Evolutionary conservation across 2,329 filamentous ascomycete species (phyloP), one percentile per base, ranked within the genome.

Genomic region (Cladosporium phlei): DNA sequence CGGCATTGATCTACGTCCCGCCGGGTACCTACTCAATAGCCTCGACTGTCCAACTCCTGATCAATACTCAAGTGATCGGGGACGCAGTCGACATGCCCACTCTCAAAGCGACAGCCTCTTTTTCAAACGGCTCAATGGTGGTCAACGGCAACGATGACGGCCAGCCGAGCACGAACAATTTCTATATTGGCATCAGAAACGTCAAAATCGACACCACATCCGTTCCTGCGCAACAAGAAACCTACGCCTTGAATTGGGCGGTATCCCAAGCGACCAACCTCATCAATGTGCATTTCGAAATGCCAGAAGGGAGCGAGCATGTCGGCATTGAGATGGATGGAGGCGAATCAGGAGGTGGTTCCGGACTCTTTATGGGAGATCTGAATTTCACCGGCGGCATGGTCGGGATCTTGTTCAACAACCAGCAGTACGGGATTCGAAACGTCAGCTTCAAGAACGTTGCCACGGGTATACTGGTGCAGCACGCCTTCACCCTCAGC

Each of bases 21-120:
- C 38, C 51, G 5, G 59, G 59, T 10, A 57, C 51, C 3, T 61
- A 61, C 40, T 61, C 86, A 14, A 82, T 96, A 56, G 88, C 82
- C 59, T 77, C 75, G 58, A 86, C 90, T 17, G 79, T 96, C 53
- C 69, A 89, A 37, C 83, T 88, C 60, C 85, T 84, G 66, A 95
- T 96, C 74, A 95, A 95, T 71, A 95, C 90, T 9, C 88, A 95
- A 66, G 80, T 96, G 52, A 75, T 96, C 28, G 90, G 90, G 46
- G 88, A 96, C 70, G 81, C 83, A 35, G 59, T 78, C 56, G 72
- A 77, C 51, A 67, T 82, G 7, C 89, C 90, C 0, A 83, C 83
- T 0, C 74, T 96, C 66, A 57, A 54, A 46, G 69, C 69, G 19
- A 95, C 61, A 2, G 30, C 46, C 9, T 50, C 48, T 3, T 28